Evolutionary conservation across 164 flowering plant species (phyloP), one percentile per base, ranked within the genome.

Genomic region (Vitis vinifera): DNA sequence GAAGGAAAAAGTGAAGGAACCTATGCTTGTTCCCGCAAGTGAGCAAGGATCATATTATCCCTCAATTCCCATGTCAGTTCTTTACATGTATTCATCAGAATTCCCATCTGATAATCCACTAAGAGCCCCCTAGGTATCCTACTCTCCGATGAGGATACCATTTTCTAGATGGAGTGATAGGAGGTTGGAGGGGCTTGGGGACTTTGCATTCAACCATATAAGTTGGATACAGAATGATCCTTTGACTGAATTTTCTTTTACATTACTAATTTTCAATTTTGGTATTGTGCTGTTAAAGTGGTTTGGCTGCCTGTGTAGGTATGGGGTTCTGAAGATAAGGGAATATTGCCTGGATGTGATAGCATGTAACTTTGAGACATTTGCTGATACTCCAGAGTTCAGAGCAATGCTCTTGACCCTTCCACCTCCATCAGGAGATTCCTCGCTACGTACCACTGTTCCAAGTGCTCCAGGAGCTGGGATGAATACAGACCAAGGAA

Each of bases 381-480:
- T 96, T 84, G 95, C 94, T 51, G 94, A 93, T 55, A 84, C 91
- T 10, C 73, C 65, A 1, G 90, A 96, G 79, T 96, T 96, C 72
- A 81, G 98, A 51, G 91, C 87, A 47, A 84, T 89, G 95, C 95
- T 96, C 72, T 82, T 92, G 77, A 87, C 90, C 11, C 86, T 93
- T 49, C 99, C 97, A 58, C 98, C 97, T 52, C 97, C 99, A 30
- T 96, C 99, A 16, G 98, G 99, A 17, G 98, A 96, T 76, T 91
- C 95, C 23, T 82, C 97, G 2, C 80, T 86, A 65, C 90, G 99
- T 7, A 96, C 99, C 55, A 96, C 97, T 17, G 86, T 75, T 71
- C 99, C 99, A 12, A 93, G 91, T 78, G 95, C 94, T 23, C 99
- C 99, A 8, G 99, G 99, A 60, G 89, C 97, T 68, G 83, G 68